Conservation (phyloP, 371 early-diverging fungal species). For the Umbelopsis sp. region DNA sequence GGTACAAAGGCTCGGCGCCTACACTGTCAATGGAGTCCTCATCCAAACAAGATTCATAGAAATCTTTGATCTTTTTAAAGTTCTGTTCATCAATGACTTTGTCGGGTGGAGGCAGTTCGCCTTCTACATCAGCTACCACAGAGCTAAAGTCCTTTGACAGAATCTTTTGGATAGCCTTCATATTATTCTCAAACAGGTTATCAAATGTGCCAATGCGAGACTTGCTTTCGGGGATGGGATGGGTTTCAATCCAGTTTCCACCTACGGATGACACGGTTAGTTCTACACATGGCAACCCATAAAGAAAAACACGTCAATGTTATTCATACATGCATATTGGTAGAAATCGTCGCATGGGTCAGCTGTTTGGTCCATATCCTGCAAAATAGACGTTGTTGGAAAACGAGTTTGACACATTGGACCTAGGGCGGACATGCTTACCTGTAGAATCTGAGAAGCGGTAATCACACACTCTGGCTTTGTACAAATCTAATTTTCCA, state of each 20-base stretch:
- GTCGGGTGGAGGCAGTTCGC: constrained; percentile 36
- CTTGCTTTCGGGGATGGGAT: constrained; percentile 32
- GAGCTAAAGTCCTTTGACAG: constrained; percentile 17
- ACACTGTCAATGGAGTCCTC: constrained; percentile 38
- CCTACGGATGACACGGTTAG: constrained; percentile 22
- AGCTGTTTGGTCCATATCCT: constrained; percentile 44
- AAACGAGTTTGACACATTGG: constrained; percentile 5
- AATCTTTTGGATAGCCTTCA: constrained; percentile 20
- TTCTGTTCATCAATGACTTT: constrained; percentile 44
- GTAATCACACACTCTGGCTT: constrained; percentile 54
- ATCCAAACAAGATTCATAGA: constrained; percentile 61
- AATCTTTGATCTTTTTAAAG: constrained; percentile 43
- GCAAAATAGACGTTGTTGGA: background rate
- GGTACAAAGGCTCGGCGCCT: constrained; percentile 42
- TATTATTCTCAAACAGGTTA: constrained; percentile 16
- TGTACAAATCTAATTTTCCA: constrained; percentile 33
- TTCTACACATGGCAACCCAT: background rate
- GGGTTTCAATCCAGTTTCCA: constrained; percentile 37
- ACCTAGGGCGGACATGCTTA: constrained; percentile 16
- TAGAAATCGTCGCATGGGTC: constrained; percentile 63
- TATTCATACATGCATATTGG: constrained; percentile 34
- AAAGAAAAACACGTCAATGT: background rate
- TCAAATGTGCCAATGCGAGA: constrained; percentile 26
- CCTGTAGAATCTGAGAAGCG: constrained; percentile 48
- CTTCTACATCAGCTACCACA: background rate